These are phyloP conservation scores for Ocimum tenuiflorum DNA, from an alignment of 257 asterid genomes.

Conservation along the genomic window DNA sequence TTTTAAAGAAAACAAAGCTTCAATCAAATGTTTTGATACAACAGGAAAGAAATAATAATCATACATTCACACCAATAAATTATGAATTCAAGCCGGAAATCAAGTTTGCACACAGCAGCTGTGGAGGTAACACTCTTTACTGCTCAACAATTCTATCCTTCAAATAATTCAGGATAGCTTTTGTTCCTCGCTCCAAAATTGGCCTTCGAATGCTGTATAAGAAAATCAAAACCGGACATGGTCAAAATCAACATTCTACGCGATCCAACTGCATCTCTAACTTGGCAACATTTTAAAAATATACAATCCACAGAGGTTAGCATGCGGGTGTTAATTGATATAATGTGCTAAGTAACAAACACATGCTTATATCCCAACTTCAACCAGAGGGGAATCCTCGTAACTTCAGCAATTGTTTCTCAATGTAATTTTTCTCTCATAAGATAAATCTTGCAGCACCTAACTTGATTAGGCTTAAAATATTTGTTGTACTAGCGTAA, in stretches of 20 bases:
- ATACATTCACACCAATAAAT: neutral
- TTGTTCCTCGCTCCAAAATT: conserved; percentile 80
- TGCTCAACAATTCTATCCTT: conserved; percentile 66
- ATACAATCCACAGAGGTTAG: neutral
- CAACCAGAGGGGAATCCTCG: too few relatives aligned
- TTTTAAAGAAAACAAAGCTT: too few relatives aligned
- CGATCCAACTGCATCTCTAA: neutral
- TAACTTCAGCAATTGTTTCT: neutral
- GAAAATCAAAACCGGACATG: neutral
- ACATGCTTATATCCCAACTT: too few relatives aligned
- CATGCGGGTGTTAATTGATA: too few relatives aligned
- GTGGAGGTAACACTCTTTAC: conserved; percentile 19
- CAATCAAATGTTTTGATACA: conserved; percentile 16
- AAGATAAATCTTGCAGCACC: neutral
- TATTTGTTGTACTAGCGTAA: neutral
- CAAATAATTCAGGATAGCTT: conserved; percentile 60
- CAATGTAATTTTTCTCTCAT: neutral
- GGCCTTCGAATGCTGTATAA: conserved; percentile 78
- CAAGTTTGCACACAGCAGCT: neutral
- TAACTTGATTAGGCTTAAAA: neutral
- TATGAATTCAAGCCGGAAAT: neutral
- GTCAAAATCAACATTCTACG: neutral
- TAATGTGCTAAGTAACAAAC: too few relatives aligned
- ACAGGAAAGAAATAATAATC: neutral
- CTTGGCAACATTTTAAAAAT: neutral